Conservation (phyloP, 2,329 filamentous ascomycete genomes). For the Ophiostoma triangulosporum region DNA sequence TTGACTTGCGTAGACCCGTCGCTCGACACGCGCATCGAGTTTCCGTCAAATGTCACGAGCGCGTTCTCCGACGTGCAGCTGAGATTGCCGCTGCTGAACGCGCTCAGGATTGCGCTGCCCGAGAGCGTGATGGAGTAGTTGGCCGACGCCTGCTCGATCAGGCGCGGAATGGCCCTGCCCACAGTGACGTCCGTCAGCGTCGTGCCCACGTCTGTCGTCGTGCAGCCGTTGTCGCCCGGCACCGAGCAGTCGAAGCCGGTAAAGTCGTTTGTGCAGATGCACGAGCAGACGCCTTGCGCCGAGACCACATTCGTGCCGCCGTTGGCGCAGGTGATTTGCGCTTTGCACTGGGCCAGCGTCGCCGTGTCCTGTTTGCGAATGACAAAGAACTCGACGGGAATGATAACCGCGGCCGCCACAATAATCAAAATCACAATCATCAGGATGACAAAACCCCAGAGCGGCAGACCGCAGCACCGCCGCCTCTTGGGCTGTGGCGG, state of each 20-base stretch:
- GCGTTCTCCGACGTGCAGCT: constrained; percentile 80
- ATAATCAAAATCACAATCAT: constrained; percentile 54
- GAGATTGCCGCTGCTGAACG: constrained; percentile 62
- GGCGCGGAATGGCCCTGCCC: constrained; percentile 61
- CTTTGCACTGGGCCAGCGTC: constrained; percentile 40
- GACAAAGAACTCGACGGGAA: constrained; percentile 58
- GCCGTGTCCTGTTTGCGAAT: constrained; percentile 34
- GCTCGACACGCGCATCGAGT: constrained; percentile 23
- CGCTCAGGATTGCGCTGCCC: constrained; percentile 52
- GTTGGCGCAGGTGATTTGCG: constrained; percentile 56
- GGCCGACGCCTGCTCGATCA: constrained; percentile 49
- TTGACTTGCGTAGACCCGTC: constrained; percentile 18
- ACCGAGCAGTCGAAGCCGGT: constrained; percentile 44
- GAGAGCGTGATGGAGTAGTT: constrained; percentile 70
- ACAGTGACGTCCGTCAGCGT: constrained; percentile 54
- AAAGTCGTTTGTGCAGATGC: constrained; percentile 81
- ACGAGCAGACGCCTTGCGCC: constrained; percentile 57
- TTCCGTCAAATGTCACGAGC: constrained; percentile 68
- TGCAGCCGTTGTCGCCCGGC: constrained; percentile 36
- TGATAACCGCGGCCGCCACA: constrained; percentile 66
- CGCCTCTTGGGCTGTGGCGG: constrained; percentile 29
- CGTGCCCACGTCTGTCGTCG: constrained; percentile 31
- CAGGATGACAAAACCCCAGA: constrained; percentile 61
- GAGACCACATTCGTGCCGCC: constrained; percentile 61
- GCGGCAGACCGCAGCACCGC: constrained; percentile 70